Evolutionary conservation across 1,139 yeast species (phyloP).

Genomic region (Taphrina pruni): DNA sequence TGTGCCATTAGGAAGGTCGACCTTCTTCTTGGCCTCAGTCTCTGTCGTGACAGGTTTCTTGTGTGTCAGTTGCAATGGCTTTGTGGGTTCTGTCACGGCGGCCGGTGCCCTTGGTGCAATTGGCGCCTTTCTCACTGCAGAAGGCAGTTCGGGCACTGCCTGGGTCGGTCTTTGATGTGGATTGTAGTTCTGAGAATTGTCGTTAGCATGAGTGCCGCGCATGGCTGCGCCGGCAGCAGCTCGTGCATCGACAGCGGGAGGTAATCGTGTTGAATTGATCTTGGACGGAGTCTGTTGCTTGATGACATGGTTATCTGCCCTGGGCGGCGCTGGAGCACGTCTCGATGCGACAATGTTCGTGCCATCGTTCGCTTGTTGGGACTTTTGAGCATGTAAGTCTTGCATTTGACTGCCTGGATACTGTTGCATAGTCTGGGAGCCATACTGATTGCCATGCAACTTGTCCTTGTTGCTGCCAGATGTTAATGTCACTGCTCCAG

Average conservation of each 20-base stretch:
- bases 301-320: neutral
- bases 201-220: neutral
- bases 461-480: slow-evolving; percentile 25
- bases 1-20: slow-evolving; percentile 27
- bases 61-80: slow-evolving; percentile 27
- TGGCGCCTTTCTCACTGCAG: slow-evolving; percentile 44
- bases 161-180: slow-evolving; percentile 15
- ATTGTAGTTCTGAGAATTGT: neutral
- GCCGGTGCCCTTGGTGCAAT: slow-evolving; percentile 45
- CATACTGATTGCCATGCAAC: slow-evolving; percentile 27
- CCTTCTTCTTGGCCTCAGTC: slow-evolving; percentile 8
- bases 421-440: neutral
- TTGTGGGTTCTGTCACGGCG: slow-evolving; percentile 14
- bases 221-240: slow-evolving; percentile 44
- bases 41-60: slow-evolving; percentile 12
- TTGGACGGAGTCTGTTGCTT: slow-evolving; percentile 12
- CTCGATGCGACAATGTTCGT: slow-evolving; percentile 46
- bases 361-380: slow-evolving; percentile 45
- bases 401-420: neutral
- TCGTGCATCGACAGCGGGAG: slow-evolving; percentile 40
- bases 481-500: neutral
- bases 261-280: slow-evolving; percentile 21
- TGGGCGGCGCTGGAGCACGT: slow-evolving; percentile 39
- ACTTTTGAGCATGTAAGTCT: neutral
- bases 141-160: slow-evolving; percentile 33